Evolutionary conservation across 257 asterid genomes (phyloP), one percentile per base, ranked within the genome.

Genomic region (Hygrophila difformis): DNA sequence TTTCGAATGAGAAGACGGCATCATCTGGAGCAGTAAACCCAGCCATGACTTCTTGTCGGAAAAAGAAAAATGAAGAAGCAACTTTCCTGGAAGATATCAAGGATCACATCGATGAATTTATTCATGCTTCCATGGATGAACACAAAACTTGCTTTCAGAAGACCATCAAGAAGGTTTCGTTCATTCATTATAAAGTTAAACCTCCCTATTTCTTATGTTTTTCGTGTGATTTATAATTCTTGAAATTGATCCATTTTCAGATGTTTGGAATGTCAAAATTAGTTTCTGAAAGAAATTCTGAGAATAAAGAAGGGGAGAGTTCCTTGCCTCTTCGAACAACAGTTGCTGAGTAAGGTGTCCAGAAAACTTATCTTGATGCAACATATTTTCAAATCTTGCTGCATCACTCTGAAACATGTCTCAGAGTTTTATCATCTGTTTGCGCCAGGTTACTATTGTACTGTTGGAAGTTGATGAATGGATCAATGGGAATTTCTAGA

Each of bases 211-310:
- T 6, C 5, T 26, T 15, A 24, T 44, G 18, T 24, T 59, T 29
- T 18, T 14, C 5, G 14, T 6, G 3, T 20, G 12, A 53, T 12
- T 48, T 54, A 18, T 3, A 5, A 44, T 58, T 13, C 41, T 1
- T 49, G 35, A 37, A 3, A 19, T 45, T 57, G 3, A 39, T 50
- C 48, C 17, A 23, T 36, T 65, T 16, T 50, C 74, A 84, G 93
- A 77, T 84, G 93, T 81, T 84, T 61, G 59, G 87, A 60, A 81
- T 84, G 89, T 81, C 93, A 35, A 84, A 81, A 45, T 68, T 57
- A 18, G 89, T 84, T 45, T 75, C 78, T 10, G 76, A 73, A 48
- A 70, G 78, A 74, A 69, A 44, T 56, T 64, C 70, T 0, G 73
- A 70, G 57, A 42, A 57, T 12, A 49, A 67, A 53, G 80, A 68